Evolutionary conservation across 352 stramenopile species (phyloP), one percentile per base, ranked within the genome.

Genomic region (Pythium grandisporangium): DNA sequence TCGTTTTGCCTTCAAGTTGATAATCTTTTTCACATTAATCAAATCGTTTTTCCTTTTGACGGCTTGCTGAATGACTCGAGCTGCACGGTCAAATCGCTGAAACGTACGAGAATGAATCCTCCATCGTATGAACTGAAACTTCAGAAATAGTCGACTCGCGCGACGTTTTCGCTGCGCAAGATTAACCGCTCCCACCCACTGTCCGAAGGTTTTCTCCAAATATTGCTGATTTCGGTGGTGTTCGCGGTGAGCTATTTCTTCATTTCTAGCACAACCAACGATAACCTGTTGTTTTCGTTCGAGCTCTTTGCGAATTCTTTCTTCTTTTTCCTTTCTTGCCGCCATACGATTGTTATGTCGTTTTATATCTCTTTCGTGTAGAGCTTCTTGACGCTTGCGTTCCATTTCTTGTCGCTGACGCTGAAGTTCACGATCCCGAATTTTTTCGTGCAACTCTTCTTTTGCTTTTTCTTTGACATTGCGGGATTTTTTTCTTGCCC

Each of bases 71-170:
- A 88, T 68, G 5, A 40, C 42, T 14, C 30, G 51, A 0, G 64
- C 66, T 17, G 69, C 65, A 3, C 21, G 24, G 22, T 52, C 20
- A n/a, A 50, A 47, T 0, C 14, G 51, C 26, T 81, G 65, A 16
- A 50, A 58, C 4, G 26, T 34, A 6, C 42, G 32, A 25, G 69
- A 62, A 10, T 75, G 57, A 4, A 52, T 32, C 27, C 74, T 74
- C 74, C 74, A 88, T 32, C 62, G 61, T 11, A 71, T 57, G 32
- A 88, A 61, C 35, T 70, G 71, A 39, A 85, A 63, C 41, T 72
- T 76, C 10, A 81, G n/a, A 41, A 82, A 85, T 35, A 85, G 48
- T n/a, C 49, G 57, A 44, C 61, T 63, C 12, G 71, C 71, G n/a
- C 70, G 54, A 8, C 62, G 58, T 37, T 47, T 44, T 61, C 84